phyloP scores from a whole-genome alignment of 345 rosid species.

The Psidium guajava region DNA sequence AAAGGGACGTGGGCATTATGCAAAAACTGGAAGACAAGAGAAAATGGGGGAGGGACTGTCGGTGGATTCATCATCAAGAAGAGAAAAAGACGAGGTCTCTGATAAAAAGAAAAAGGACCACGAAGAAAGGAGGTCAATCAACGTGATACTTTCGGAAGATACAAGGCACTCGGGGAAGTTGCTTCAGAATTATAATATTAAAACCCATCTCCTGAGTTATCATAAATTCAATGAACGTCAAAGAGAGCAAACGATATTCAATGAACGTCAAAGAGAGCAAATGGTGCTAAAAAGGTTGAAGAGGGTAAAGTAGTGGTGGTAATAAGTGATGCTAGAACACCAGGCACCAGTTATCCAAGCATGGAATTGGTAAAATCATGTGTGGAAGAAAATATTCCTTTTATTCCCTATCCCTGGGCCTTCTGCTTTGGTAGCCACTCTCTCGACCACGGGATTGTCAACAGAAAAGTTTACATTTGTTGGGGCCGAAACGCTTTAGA shows the following conservation, averaged over 20 bases:
- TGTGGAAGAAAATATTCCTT: constrained; percentile 53
- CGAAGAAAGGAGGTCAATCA: constrained; percentile 60
- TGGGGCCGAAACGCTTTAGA: constrained; percentile 69
- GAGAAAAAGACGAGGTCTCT: no score
- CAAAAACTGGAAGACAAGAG: no score
- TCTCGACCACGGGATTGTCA: constrained; percentile 78
- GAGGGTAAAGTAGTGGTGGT: constrained; percentile 69
- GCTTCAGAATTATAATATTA: constrained; percentile 64
- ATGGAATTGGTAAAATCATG: constrained; percentile 71
- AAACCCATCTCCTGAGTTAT: constrained; percentile 74
- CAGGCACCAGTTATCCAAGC: constrained; percentile 89
- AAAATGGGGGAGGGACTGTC: no score
- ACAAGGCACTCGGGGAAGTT: constrained; percentile 88
- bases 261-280: no score
- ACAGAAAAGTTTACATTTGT: constrained; percentile 85
- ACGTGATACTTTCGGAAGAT: constrained; percentile 82
- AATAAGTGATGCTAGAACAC: constrained; percentile 86
- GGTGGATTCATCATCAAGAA: no score
- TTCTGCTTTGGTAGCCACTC: constrained; percentile 71
- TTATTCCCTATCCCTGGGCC: constrained; percentile 88
- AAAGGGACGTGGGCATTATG: no score
- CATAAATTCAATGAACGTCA: constrained; percentile 93
- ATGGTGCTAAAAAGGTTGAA: constrained; percentile 65
- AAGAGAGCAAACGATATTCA: constrained; percentile 57
- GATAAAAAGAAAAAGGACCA: no score